Percentiles rank a stretch among this genome's conserved stretches.
These are phyloP conservation scores for Bruguiera hainesii DNA, from an alignment of 441 rosid species.

Conservation along the genomic window DNA sequence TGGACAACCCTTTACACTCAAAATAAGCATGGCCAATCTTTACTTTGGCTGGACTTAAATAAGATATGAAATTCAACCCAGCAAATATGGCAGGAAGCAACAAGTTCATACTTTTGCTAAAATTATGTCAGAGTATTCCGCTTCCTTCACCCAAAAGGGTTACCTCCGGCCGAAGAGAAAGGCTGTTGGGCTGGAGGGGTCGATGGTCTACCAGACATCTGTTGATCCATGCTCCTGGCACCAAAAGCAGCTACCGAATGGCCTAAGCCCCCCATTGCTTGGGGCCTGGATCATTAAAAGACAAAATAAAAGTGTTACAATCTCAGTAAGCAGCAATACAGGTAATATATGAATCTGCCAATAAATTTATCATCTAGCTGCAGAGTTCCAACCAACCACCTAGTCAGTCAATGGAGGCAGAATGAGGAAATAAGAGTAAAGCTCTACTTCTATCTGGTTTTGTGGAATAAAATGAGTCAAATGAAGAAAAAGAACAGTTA, in stretches of 20 bases:
- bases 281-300: constrained; percentile 39
- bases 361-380: neutral
- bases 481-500: too few relatives aligned
- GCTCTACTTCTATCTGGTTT: neutral
- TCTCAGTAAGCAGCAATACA: neutral
- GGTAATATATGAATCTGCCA: neutral
- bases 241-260: constrained; percentile 32
- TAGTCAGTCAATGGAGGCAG: neutral
- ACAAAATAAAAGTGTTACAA: neutral
- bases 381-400: neutral
- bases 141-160: constrained; percentile 57
- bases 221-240: constrained; percentile 42
- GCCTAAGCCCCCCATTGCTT: constrained; percentile 34
- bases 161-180: constrained; percentile 57
- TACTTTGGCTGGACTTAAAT: constrained; percentile 20
- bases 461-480: neutral
- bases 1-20: constrained; percentile 17
- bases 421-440: neutral
- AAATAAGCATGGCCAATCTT: constrained; percentile 5
- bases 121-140: constrained; percentile 4
- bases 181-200: constrained; percentile 38
- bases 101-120: constrained; percentile 34
- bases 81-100: constrained; percentile 29
- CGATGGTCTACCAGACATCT: constrained; percentile 35
- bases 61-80: constrained; percentile 20